A percentile compares a stretch with the other conserved stretches of the same genome.
phyloP scores from a whole-genome alignment of 2,329 filamentous ascomycete genomes.

The Arthrobotrys musiformis region DNA sequence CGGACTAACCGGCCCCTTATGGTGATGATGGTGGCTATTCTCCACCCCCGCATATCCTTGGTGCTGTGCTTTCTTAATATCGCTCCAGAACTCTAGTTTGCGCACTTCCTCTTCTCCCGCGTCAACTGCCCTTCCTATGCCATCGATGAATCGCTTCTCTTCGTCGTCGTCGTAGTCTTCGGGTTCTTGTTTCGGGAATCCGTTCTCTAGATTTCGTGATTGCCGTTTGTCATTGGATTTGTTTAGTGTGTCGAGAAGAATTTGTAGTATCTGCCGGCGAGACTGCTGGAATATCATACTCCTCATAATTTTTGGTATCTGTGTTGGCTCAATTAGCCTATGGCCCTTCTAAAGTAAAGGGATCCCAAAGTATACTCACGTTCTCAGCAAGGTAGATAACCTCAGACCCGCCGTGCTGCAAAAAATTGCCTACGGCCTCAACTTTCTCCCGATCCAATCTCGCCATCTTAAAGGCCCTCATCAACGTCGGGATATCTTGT shows the following conservation, averaged over 20 bases:
- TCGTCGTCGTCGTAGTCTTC: slow-evolving; percentile 63
- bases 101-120: slow-evolving; percentile 84
- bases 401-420: slow-evolving; percentile 80
- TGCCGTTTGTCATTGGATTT: slow-evolving; percentile 55
- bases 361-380: slow-evolving; percentile 61
- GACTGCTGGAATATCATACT: slow-evolving; percentile 91
- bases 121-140: slow-evolving; percentile 77
- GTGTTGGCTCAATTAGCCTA: not conserved
- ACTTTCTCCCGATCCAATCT: slow-evolving; percentile 92
- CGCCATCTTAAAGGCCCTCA: slow-evolving; percentile 74
- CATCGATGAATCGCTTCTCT: slow-evolving; percentile 68
- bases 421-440: slow-evolving; percentile 81
- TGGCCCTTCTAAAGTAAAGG: not conserved
- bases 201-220: slow-evolving; percentile 57
- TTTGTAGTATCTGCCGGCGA: slow-evolving; percentile 77
- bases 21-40: slow-evolving; percentile 7
- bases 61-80: slow-evolving; percentile 71
- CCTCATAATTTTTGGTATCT: slow-evolving; percentile 86
- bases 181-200: slow-evolving; percentile 62
- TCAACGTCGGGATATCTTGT: slow-evolving; percentile 74
- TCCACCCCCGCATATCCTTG: slow-evolving; percentile 46
- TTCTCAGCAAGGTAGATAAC: slow-evolving; percentile 76
- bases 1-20: not conserved
- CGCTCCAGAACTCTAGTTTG: slow-evolving; percentile 86
- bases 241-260: slow-evolving; percentile 73